A percentile compares a stretch with the other conserved stretches of the same genome.
phyloP scores from a whole-genome alignment of 2,329 filamentous ascomycete species.

The Talaromyces sp. region DNA sequence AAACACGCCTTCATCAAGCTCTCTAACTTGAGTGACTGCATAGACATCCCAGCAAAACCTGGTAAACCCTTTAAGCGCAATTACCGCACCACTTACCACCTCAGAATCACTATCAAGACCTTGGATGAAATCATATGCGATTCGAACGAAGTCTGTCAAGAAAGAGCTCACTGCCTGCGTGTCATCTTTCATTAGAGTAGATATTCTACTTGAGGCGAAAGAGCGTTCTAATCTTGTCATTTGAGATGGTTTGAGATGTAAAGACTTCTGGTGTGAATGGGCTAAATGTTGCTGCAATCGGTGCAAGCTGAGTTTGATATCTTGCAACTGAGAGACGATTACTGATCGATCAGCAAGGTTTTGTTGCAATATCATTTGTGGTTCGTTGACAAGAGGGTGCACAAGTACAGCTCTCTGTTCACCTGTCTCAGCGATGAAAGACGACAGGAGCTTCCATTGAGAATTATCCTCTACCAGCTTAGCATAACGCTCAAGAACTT shows the following conservation, averaged over 20 bases:
- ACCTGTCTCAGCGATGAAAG: not conserved
- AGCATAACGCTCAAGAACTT: conserved; percentile 26
- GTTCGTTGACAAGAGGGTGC: conserved; percentile 41
- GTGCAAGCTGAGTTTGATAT: conserved; percentile 36
- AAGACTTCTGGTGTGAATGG: conserved; percentile 31
- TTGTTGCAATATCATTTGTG: conserved; percentile 26
- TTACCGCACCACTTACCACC: conserved; percentile 25
- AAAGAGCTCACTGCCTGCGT: conserved; percentile 40
- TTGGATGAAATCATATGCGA: conserved; percentile 35
- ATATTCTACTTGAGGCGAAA: conserved; percentile 38
- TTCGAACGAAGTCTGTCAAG: conserved; percentile 37
- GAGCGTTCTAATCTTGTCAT: conserved; percentile 43
- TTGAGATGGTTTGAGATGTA: conserved; percentile 38
- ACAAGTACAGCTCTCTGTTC: conserved; percentile 30
- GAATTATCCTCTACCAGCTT: conserved; percentile 32
- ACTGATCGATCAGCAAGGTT: conserved; percentile 23
- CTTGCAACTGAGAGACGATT: conserved; percentile 34
- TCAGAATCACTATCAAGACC: conserved; percentile 27
- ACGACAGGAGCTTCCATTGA: conserved; percentile 28
- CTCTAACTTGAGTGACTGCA: conserved; percentile 36
- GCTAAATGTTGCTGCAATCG: conserved; percentile 33
- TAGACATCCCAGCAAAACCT: conserved; percentile 51
- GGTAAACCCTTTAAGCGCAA: conserved; percentile 33
- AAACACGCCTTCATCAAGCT: conserved; percentile 53
- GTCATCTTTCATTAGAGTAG: conserved; percentile 40